Percentiles rank a stretch among this genome's conserved stretches.
These are phyloP conservation scores for Periconia sp. DNA, from an alignment of 2,329 filamentous ascomycete genomes.

Conservation along the genomic window DNA sequence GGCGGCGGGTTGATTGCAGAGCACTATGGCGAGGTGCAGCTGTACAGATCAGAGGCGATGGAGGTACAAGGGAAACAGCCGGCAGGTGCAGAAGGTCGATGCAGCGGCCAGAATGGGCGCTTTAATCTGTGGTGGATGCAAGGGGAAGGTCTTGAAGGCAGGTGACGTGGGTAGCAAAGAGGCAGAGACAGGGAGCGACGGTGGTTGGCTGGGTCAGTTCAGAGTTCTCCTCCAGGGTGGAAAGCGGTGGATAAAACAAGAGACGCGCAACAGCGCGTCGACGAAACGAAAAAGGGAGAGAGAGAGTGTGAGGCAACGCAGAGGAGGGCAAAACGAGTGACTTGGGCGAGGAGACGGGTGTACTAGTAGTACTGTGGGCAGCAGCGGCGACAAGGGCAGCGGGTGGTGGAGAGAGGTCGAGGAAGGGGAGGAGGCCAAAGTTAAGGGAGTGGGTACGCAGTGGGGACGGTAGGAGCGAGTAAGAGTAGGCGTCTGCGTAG, in stretches of 20 bases:
- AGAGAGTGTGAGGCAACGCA: not conserved
- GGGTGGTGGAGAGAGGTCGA: not conserved
- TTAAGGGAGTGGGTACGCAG: not conserved
- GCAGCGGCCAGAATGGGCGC: constrained; percentile 22
- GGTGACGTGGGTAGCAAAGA: constrained; percentile 29
- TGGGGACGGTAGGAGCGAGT: not conserved
- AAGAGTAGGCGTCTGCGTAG: constrained; percentile 1
- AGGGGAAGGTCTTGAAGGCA: constrained; percentile 26
- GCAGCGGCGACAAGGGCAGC: too few species aligned
- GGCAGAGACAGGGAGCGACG: constrained; percentile 22
- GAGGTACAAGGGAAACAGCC: constrained; percentile 16
- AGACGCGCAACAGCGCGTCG: constrained; percentile 19
- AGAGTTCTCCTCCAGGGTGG: constrained; percentile 35
- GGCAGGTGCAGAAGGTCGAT: constrained; percentile 19
- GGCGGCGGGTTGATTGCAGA: constrained; percentile 26
- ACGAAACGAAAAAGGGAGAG: constrained; percentile 19
- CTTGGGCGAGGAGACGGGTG: constrained; percentile 24
- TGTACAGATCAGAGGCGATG: constrained; percentile 21
- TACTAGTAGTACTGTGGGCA: not conserved
- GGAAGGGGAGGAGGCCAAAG: constrained; percentile 5
- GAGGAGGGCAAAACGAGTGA: constrained; percentile 27
- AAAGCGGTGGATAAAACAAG: constrained; percentile 27
- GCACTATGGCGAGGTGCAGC: constrained; percentile 23
- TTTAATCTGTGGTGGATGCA: constrained; percentile 36
- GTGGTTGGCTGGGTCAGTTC: constrained; percentile 22